phyloP scores from a whole-genome alignment of 805 yeast species.

The Yarrowia yakushimensis region DNA sequence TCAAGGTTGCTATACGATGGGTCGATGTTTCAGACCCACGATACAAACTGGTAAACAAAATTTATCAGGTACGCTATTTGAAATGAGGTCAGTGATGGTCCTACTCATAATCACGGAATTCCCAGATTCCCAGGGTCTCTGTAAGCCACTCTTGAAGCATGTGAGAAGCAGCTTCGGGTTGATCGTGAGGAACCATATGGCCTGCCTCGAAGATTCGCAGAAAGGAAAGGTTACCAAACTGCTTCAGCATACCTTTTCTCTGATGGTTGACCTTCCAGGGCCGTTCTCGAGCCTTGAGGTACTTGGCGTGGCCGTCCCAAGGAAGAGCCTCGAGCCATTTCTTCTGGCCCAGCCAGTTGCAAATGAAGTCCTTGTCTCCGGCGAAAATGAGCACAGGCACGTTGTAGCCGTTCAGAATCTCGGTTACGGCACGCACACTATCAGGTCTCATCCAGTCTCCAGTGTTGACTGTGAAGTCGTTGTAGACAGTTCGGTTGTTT shows the following conservation, averaged over 20 bases:
- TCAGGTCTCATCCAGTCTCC: constrained; percentile 71
- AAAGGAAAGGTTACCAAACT: constrained; percentile 66
- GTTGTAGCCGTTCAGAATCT: constrained; percentile 54
- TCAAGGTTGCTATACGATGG: not conserved
- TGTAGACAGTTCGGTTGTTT: constrained; percentile 4
- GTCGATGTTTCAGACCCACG: not conserved
- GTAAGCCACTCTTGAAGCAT: constrained; percentile 73
- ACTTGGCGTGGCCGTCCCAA: constrained; percentile 58
- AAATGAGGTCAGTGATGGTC: not conserved
- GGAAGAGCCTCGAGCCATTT: constrained; percentile 72
- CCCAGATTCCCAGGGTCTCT: constrained; percentile 40
- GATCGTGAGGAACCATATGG: constrained; percentile 90
- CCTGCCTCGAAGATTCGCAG: constrained; percentile 79
- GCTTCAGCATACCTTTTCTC: constrained; percentile 66
- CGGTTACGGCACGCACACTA: constrained; percentile 50
- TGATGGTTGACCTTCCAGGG: constrained; percentile 39
- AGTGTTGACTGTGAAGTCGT: constrained; percentile 40
- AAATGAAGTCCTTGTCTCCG: constrained; percentile 91
- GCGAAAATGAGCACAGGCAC: constrained; percentile 84
- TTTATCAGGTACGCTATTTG: not conserved
- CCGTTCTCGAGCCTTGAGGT: constrained; percentile 46
- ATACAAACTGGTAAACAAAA: not conserved
- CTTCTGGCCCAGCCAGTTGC: constrained; percentile 89
- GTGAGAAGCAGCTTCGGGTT: constrained; percentile 66
- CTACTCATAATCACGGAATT: not conserved